phyloP scores from a whole-genome alignment of 257 asterid genomes.

The Knoxia roxburghii region DNA sequence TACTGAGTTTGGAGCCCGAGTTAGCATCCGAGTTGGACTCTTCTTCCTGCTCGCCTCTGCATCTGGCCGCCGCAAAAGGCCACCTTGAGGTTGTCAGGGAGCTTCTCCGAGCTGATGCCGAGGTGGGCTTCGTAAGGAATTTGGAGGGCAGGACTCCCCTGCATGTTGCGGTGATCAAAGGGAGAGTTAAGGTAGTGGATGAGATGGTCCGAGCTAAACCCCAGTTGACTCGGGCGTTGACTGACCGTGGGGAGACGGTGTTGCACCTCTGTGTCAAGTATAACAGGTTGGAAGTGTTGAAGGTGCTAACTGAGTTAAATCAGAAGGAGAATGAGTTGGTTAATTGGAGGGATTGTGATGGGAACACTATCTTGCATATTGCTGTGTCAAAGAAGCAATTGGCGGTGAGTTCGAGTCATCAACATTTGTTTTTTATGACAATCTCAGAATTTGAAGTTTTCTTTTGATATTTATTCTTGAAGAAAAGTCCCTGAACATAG shows the following conservation, averaged over 20 bases:
- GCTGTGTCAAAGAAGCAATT: constrained; percentile 32
- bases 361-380: constrained; percentile 37
- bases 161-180: constrained; percentile 37
- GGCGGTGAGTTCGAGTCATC: constrained; percentile 19
- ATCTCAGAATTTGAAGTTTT: not conserved
- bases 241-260: constrained; percentile 27
- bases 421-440: too few relatives aligned
- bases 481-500: not conserved
- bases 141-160: constrained; percentile 40
- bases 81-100: constrained; percentile 27
- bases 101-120: constrained; percentile 14
- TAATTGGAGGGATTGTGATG: constrained; percentile 36
- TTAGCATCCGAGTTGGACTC: constrained; percentile 38
- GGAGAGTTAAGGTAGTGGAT: constrained; percentile 28
- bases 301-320: constrained; percentile 23
- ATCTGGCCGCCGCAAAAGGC: constrained; percentile 42
- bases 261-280: constrained; percentile 29
- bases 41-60: constrained; percentile 33
- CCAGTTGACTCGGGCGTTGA: constrained; percentile 9
- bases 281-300: constrained; percentile 27
- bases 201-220: constrained; percentile 26
- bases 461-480: not conserved
- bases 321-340: constrained; percentile 15
- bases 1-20: constrained; percentile 30
- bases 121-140: constrained; percentile 22